phyloP scores from a whole-genome alignment of 306 rosid genomes.

The Cicer judaicum region DNA sequence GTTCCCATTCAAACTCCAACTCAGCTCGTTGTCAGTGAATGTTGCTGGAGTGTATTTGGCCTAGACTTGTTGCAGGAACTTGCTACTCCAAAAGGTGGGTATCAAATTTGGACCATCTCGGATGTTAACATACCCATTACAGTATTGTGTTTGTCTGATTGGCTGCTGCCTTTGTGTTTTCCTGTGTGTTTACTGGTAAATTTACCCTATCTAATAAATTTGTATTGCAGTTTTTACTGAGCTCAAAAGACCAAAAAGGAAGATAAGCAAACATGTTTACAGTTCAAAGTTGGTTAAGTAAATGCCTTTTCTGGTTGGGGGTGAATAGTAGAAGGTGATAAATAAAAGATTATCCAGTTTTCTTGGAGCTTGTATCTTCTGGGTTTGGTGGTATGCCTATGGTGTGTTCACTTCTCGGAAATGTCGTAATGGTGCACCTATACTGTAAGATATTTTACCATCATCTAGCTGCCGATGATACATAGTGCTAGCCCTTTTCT shows the following conservation, averaged over 20 bases:
- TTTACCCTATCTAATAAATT: background rate
- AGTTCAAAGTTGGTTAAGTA: conserved; percentile 56
- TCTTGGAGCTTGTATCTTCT: conserved; percentile 57
- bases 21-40: conserved; percentile 67
- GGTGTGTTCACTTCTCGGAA: conserved; percentile 59
- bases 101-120: conserved; percentile 17
- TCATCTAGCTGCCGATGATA: conserved; percentile 50
- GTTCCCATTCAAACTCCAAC: conserved; percentile 65
- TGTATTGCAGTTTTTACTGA: conserved; percentile 57
- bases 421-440: conserved; percentile 51
- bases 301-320: conserved; percentile 77
- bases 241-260: conserved; percentile 58
- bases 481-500: conserved; percentile 41
- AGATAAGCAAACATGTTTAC: conserved; percentile 55
- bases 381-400: conserved; percentile 64
- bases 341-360: conserved; percentile 53
- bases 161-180: conserved; percentile 21
- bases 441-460: conserved; percentile 47
- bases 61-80: conserved; percentile 82
- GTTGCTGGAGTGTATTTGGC: conserved; percentile 77
- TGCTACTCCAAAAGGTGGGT: conserved; percentile 71
- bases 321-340: conserved; percentile 75
- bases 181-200: conserved; percentile 5
- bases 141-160: conserved; percentile 2
- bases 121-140: background rate